Evolutionary conservation across 2,329 filamentous ascomycete species (phyloP), one percentile per base, ranked within the genome.

Genomic region (Cryphonectria parasitica): DNA sequence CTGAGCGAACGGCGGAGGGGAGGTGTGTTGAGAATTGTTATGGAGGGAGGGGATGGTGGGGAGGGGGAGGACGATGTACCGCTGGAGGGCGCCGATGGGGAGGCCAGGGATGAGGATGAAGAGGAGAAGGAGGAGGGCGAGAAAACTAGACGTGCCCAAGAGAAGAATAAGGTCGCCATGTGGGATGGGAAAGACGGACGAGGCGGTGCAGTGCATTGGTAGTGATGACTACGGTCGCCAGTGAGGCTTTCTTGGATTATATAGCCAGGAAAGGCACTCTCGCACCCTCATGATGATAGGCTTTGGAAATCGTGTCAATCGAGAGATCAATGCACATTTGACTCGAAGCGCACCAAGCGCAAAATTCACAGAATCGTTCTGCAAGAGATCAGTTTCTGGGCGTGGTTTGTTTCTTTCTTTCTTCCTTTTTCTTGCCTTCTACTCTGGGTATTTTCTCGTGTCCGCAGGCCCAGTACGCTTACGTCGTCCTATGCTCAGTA

Each of bases 1-100:
- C 76, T 88, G 73, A 79, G 82, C 0, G 89, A 91, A 79, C 79
- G 89, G 77, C 82, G 86, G 72, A 84, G 83, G 74, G 87, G 86
- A 8, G 89, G 89, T 0, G 70, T 88, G 4, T 79, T 89, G 2
- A 78, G 76, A 62, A 81, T 86, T 0, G 73, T 87, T 19, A 80
- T 83, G 56, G 83, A 80, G 1, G 77, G 79, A 10, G 80, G 82
- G 28, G 78, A 78, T 3, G 77, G 78, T 2, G 71, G 74, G 22
- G 73, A 77, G 41, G 72, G 72, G 17, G 68, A 81, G 1, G 69
- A 34, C 34, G 34, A 34, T 34, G 34, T 3, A 34, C 34, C 6
- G 34, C 34, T 34, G 36, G 36, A 25, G 10, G 61, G 15, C 13
- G 58, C 34, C 34, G 34, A 6, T 34, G 82, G 79, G 39, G 83